phyloP scores from a whole-genome alignment of 78 protist species.

The Dictyostelium purpureum region DNA sequence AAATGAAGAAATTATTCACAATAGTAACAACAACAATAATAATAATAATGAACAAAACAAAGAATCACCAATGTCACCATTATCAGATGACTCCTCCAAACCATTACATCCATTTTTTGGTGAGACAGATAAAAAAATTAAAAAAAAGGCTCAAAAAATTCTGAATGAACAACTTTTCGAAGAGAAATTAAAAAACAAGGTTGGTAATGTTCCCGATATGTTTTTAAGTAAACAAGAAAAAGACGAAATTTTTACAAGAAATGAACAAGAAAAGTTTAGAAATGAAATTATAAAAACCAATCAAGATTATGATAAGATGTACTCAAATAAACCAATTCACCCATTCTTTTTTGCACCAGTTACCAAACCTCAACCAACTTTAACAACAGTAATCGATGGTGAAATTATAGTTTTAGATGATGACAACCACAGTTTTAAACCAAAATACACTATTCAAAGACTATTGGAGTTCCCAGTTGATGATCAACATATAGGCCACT shows the following conservation, averaged over 20 bases:
- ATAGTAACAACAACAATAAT: neutral
- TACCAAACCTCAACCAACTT: neutral
- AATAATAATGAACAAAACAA: neutral
- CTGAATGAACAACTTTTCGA: neutral
- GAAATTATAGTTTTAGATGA: no score
- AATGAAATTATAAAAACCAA: constrained; percentile 26
- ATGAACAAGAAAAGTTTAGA: constrained; percentile 25
- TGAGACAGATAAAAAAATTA: neutral
- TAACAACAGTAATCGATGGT: neutral
- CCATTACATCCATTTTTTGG: constrained; percentile 42
- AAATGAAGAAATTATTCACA: neutral
- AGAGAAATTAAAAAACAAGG: neutral
- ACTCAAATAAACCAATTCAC: constrained; percentile 21
- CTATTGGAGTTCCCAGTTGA: constrained; percentile 24
- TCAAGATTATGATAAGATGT: constrained; percentile 14
- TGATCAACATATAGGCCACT: constrained; percentile 10
- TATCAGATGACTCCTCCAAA: neutral
- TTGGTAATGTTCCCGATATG: constrained; percentile 1
- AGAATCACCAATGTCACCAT: neutral
- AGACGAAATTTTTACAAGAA: neutral
- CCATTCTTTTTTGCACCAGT: constrained; percentile 51
- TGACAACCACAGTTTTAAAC: neutral
- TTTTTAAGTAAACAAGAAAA: constrained; percentile 32
- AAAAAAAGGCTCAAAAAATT: neutral
- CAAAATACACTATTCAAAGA: neutral